Evolutionary conservation across 1,284 basidiomycete genomes (phyloP).

Genomic region (Trametes sp.): DNA sequence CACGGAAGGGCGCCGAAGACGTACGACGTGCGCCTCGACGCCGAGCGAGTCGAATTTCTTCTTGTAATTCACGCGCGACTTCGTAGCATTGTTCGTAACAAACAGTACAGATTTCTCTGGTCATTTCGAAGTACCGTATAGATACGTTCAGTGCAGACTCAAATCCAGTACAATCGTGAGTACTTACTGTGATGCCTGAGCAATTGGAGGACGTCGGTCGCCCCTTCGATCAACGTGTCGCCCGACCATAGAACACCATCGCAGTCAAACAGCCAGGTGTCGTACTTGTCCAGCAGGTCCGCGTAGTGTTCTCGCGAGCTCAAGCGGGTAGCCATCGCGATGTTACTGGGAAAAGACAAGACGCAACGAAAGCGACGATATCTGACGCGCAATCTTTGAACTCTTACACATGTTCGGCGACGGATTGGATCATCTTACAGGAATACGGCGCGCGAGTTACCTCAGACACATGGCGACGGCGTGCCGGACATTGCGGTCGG

Average conservation of each 20-base stretch:
- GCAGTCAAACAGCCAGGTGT: conserved; percentile 96
- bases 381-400: too few species aligned
- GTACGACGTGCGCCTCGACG: conserved; percentile 84
- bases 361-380: not conserved
- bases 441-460: not conserved
- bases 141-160: not conserved
- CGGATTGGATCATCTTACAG: not conserved
- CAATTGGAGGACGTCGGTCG: conserved; percentile 73
- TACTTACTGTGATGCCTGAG: conserved; percentile 70
- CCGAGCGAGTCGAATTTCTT: conserved; percentile 91
- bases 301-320: conserved; percentile 59
- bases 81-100: conserved; percentile 98
- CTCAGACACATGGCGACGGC: not conserved
- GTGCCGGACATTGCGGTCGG: not conserved
- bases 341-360: not conserved
- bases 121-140: not conserved
- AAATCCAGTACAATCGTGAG: not conserved
- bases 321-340: conserved; percentile 37
- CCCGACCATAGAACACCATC: conserved; percentile 96
- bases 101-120: conserved; percentile 91
- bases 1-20: conserved; percentile 38
- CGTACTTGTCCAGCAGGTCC: conserved; percentile 76
- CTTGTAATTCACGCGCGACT: conserved; percentile 89
- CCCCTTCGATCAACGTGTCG: conserved; percentile 82
- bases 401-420: not conserved